Percentiles rank a stretch among this genome's conserved stretches.
phyloP scores from a whole-genome alignment of 2,329 filamentous ascomycete genomes.

The Cladosporium halotolerans region DNA sequence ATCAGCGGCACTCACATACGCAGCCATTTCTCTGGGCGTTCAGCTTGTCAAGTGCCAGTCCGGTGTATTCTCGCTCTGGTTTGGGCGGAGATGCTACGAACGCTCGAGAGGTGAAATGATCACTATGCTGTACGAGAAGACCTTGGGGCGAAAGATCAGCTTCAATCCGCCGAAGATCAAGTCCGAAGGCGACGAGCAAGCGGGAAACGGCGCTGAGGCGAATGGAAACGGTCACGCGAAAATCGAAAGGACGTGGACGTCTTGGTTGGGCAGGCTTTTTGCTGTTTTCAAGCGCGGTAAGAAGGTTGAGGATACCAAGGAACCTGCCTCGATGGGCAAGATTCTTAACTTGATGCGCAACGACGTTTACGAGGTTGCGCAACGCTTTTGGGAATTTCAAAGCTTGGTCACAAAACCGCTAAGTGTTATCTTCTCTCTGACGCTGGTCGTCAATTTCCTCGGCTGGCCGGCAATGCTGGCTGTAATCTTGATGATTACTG shows the following conservation, averaged over 20 bases:
- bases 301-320: conserved; percentile 33
- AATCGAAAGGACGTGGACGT: background rate
- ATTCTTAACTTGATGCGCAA: conserved; percentile 79
- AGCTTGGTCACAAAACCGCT: conserved; percentile 69
- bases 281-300: conserved; percentile 19
- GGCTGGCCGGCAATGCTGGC: conserved; percentile 72
- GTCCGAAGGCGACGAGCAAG: conserved; percentile 21
- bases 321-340: conserved; percentile 77
- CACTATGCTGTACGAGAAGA: conserved; percentile 78
- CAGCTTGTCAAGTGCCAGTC: conserved; percentile 60
- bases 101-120: conserved; percentile 78
- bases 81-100: conserved; percentile 76
- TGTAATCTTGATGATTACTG: conserved; percentile 53
- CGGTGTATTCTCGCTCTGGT: conserved; percentile 69
- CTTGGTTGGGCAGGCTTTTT: background rate
- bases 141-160: conserved; percentile 57
- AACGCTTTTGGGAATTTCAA: conserved; percentile 79
- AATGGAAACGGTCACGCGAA: conserved; percentile 20
- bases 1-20: conserved; percentile 59
- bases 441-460: conserved; percentile 70
- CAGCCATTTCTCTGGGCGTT: conserved; percentile 53
- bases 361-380: conserved; percentile 75
- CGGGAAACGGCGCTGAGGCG: conserved; percentile 13
- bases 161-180: conserved; percentile 24
- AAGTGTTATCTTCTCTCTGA: conserved; percentile 65